Evolutionary conservation across 2,329 filamentous ascomycete genomes (phyloP), one percentile per base, ranked within the genome.

Genomic region (Cadophora sp.): DNA sequence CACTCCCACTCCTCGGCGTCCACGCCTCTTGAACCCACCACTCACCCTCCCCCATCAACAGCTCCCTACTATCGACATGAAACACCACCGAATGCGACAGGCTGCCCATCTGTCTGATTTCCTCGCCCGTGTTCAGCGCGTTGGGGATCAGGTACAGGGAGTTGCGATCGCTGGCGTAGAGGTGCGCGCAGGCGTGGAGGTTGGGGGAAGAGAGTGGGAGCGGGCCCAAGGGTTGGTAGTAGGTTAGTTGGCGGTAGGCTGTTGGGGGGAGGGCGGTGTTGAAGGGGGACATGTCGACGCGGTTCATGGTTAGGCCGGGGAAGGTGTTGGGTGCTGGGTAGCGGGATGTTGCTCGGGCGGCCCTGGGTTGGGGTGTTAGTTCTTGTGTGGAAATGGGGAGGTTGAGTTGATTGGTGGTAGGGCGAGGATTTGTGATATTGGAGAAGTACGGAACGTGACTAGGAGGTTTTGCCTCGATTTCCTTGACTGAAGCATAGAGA

Each of bases 81-180:
- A 86, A 80, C 8, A 83, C 77, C 4, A 85, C 81, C 0, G 80
- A 83, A 63, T 84, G 80, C 7, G 79, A 81, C 59, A 86, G 70
- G 67, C 81, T 83, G 5, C 80, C 81, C 78, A 85, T 82, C 24
- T 78, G 78, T 0, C 73, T 76, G 67, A 78, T 81, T 7, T 75
- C 69, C 45, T 79, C 75, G 27, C 76, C 78, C 27, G 81, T 75
- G 0, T 80, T 80, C n/a, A 84, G 73, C 18, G 84, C 81, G 24
- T 83, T 83, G 2, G 83, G 79, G 1, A 86, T 80, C 53, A 86
- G 75, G 74, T 83, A 82, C 14, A 87, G 76, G 20, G 83, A 83
- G 65, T 87, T 87, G 27, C 83, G 81, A 70, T 87, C 86, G 41
- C 82, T 84, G 0, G 85, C 82, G 71, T 86, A 88, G 51, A 87